Evolutionary conservation across 2,329 filamentous ascomycete species (phyloP).

Genomic region (Trichophyton equinum): DNA sequence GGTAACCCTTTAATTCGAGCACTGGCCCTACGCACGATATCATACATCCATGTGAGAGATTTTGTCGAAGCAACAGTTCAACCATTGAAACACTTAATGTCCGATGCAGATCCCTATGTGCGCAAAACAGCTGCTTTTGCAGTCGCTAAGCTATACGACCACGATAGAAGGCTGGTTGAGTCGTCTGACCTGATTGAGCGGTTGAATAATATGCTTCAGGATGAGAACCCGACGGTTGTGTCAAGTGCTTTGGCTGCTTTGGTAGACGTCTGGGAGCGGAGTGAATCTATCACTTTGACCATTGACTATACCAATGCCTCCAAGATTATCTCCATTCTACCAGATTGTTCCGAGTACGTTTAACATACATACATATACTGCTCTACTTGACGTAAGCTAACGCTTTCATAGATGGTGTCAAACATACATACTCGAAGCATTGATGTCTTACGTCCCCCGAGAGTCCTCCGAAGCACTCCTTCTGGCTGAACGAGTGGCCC

Average conservation of each 20-base stretch:
- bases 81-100: slow-evolving; percentile 68
- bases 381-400: not conserved
- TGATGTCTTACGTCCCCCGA: slow-evolving; percentile 96
- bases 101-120: slow-evolving; percentile 85
- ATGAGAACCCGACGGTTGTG: slow-evolving; percentile 95
- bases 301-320: slow-evolving; percentile 97
- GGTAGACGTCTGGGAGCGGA: slow-evolving; percentile 98
- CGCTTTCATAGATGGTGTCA: slow-evolving; percentile 67
- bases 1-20: slow-evolving; percentile 84
- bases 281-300: slow-evolving; percentile 92
- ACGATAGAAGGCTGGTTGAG: slow-evolving; percentile 83
- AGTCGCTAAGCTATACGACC: slow-evolving; percentile 95
- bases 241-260: slow-evolving; percentile 81
- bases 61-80: slow-evolving; percentile 85
- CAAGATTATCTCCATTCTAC: slow-evolving; percentile 91
- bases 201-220: slow-evolving; percentile 76
- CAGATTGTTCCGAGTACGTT: slow-evolving; percentile 89
- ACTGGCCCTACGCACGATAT: slow-evolving; percentile 85
- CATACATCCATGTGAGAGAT: slow-evolving; percentile 91
- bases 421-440: slow-evolving; percentile 91
- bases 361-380: not conserved
- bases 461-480: slow-evolving; percentile 78
- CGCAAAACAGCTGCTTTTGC: slow-evolving; percentile 94
- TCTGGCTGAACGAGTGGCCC: slow-evolving; percentile 83
- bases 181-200: slow-evolving; percentile 81